Evolutionary conservation across 371 early-diverging fungal genomes (phyloP).

Genomic region (Dinochytrium kinnereticum): DNA sequence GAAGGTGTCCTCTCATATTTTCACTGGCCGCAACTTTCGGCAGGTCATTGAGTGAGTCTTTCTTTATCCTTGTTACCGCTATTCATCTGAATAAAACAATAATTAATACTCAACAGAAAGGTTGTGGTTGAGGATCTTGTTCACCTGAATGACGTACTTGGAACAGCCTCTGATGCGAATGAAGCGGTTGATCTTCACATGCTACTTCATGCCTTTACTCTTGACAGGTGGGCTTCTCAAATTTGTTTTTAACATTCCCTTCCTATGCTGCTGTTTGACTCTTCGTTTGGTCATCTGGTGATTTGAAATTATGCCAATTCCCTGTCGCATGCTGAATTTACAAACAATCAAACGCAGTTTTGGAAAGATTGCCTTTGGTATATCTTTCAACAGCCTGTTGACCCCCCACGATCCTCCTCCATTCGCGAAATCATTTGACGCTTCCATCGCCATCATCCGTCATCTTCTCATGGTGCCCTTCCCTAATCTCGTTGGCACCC

Average conservation of each 20-base stretch:
- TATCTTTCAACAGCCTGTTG: slow-evolving; percentile 7
- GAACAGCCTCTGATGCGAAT: neutral
- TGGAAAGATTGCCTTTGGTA: slow-evolving; percentile 20
- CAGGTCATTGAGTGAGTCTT: slow-evolving; percentile 10
- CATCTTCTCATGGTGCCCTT: neutral
- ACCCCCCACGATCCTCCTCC: neutral
- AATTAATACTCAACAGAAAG: slow-evolving; percentile 3
- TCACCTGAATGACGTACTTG: slow-evolving; percentile 4
- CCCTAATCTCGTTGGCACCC: neutral
- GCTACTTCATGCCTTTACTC: slow-evolving; percentile 16
- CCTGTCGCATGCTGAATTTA: too few relatives aligned
- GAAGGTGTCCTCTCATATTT: slow-evolving; percentile 18
- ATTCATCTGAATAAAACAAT: neutral
- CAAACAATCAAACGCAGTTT: slow-evolving; percentile 5
- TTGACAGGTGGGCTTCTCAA: slow-evolving; percentile 2
- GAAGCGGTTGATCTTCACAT: neutral
- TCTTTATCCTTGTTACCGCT: neutral
- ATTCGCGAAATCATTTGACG: slow-evolving; percentile 1
- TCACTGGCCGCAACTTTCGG: slow-evolving; percentile 11
- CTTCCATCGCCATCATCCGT: neutral
- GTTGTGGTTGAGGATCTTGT: neutral
- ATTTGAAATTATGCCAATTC: too few relatives aligned
- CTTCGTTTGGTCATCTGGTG: too few relatives aligned
- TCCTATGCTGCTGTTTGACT: too few relatives aligned
- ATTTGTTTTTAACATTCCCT: neutral